These are phyloP conservation scores for Peronospora belbahrii DNA, from an alignment of 352 stramenopile species.

Conservation along the genomic window DNA sequence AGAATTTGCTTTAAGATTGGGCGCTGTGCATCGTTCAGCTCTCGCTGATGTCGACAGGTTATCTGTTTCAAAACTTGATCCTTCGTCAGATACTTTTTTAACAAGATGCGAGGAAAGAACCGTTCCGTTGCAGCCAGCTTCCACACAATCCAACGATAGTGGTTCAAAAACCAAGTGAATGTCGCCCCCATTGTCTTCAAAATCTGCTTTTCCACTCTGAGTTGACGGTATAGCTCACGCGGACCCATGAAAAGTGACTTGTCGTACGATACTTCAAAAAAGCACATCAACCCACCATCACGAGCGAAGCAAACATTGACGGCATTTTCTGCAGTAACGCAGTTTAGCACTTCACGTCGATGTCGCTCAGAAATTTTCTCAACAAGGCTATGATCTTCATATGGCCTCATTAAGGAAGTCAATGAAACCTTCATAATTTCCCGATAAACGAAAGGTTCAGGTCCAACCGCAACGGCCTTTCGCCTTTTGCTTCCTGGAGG, in stretches of 20 bases:
- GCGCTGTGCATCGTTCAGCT: constrained; percentile 40
- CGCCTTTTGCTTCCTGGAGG: constrained; percentile 13
- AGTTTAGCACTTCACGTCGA: constrained; percentile 20
- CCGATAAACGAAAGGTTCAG: constrained; percentile 16
- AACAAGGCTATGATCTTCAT: constrained; percentile 2
- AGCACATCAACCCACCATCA: constrained; percentile 6
- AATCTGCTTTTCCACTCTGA: constrained; percentile 26
- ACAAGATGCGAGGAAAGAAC: constrained; percentile 36
- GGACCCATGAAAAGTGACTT: constrained; percentile 8
- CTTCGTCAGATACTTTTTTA: constrained; percentile 50
- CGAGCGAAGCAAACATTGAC: constrained; percentile 22
- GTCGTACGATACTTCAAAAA: constrained; percentile 9
- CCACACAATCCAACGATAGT: constrained; percentile 71
- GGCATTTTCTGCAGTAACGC: constrained; percentile 28
- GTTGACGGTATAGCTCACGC: constrained; percentile 31
- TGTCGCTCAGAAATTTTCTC: neutral
- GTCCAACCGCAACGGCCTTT: constrained; percentile 5
- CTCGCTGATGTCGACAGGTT: constrained; percentile 38
- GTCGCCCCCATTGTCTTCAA: constrained; percentile 27
- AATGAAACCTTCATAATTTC: constrained; percentile 49
- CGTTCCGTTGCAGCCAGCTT: constrained; percentile 58
- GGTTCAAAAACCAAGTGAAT: constrained; percentile 56
- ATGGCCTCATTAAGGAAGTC: constrained; percentile 6
- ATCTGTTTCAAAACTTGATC: constrained; percentile 55
- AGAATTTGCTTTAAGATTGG: constrained; percentile 66